Percentiles rank a stretch among this genome's conserved stretches.
phyloP scores from a whole-genome alignment of 2,329 filamentous ascomycete species.

The Penicillium sp. region DNA sequence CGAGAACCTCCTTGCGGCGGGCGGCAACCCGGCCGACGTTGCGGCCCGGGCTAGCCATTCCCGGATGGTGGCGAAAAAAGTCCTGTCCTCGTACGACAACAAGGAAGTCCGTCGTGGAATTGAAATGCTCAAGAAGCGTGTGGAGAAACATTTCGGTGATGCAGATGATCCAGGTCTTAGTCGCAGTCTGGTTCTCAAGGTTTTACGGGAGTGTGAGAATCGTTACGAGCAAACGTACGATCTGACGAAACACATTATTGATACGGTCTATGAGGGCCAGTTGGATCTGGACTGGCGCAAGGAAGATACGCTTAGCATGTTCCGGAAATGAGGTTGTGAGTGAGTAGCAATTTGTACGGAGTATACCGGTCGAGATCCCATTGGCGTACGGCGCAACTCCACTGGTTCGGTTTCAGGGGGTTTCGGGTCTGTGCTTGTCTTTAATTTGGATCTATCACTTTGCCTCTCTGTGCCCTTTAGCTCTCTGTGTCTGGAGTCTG shows the following conservation, averaged over 20 bases:
- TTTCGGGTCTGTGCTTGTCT: background rate
- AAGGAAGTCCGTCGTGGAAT: conserved; percentile 90
- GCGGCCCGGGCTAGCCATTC: conserved; percentile 81
- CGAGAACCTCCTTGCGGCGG: conserved; percentile 67
- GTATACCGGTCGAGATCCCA: background rate
- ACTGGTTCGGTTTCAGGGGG: conserved; percentile 4
- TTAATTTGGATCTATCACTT: background rate
- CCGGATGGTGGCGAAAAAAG: conserved; percentile 80
- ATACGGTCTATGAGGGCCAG: conserved; percentile 48
- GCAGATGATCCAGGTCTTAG: conserved; percentile 73
- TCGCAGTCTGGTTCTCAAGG: conserved; percentile 59
- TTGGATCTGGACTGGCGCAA: conserved; percentile 52
- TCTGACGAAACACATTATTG: conserved; percentile 48
- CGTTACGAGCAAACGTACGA: conserved; percentile 59
- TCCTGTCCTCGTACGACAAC: conserved; percentile 75
- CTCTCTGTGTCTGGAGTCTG: background rate
- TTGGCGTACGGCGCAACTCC: background rate
- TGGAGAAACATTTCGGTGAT: conserved; percentile 97
- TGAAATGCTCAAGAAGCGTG: conserved; percentile 82
- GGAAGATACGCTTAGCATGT: conserved; percentile 47
- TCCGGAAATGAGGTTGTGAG: conserved; percentile 37
- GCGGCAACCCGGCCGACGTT: conserved; percentile 61
- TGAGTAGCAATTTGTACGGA: too few relatives aligned
- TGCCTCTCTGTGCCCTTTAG: background rate
- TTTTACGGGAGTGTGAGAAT: conserved; percentile 61